Conservation (phyloP, 1,284 basidiomycete species). For the Leccinum angustisporum region DNA sequence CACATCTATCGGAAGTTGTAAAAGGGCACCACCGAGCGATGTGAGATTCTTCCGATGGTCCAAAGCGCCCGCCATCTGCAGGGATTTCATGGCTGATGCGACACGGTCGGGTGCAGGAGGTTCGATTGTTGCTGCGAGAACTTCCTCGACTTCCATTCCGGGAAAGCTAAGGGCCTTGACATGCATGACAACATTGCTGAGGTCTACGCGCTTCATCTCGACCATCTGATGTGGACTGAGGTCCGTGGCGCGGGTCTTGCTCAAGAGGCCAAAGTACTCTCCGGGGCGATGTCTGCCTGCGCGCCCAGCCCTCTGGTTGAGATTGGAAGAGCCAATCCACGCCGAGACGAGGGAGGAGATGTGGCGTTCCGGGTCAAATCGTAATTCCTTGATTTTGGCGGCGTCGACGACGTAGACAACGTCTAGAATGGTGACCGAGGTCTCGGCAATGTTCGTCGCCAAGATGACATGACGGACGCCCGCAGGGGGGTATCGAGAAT, state of each 20-base stretch:
- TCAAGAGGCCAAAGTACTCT: conserved; percentile 88
- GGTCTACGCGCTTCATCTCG: conserved; percentile 94
- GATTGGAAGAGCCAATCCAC: conserved; percentile 92
- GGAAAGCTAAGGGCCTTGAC: conserved; percentile 76
- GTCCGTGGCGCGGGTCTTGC: conserved; percentile 59
- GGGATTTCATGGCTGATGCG: conserved; percentile 75
- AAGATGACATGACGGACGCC: conserved; percentile 88
- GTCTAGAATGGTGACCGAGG: conserved; percentile 94
- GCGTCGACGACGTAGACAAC: conserved; percentile 95
- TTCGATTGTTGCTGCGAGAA: conserved; percentile 75
- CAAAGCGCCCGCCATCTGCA: conserved; percentile 88
- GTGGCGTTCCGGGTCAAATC: conserved; percentile 89
- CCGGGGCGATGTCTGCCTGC: conserved; percentile 92
- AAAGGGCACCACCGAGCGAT: conserved; percentile 83
- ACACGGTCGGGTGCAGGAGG: conserved; percentile 53
- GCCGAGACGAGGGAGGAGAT: conserved; percentile 87
- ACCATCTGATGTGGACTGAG: conserved; percentile 87
- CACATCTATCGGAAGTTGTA: conserved; percentile 89
- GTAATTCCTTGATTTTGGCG: conserved; percentile 87
- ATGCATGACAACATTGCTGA: conserved; percentile 94
- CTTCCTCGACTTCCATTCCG: conserved; percentile 82
- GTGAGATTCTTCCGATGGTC: conserved; percentile 81
- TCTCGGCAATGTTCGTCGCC: conserved; percentile 96
- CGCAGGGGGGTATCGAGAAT: conserved; percentile 75
- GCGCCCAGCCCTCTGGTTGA: conserved; percentile 92